Evolutionary conservation across 345 rosid species (phyloP).

Genomic region (Citrus glauca): DNA sequence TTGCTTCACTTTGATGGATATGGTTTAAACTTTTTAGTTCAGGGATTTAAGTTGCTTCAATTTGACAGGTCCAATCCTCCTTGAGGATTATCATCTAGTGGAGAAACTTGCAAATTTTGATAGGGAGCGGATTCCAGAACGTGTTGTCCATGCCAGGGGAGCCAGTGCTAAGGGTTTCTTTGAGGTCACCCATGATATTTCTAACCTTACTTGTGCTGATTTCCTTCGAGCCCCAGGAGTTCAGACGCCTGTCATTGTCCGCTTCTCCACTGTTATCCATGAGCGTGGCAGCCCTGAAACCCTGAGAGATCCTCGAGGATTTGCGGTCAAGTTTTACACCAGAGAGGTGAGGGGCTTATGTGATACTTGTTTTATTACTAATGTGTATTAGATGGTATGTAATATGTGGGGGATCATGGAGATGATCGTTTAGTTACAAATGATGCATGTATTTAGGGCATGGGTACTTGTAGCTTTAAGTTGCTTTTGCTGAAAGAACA

Average conservation of each 20-base stretch:
- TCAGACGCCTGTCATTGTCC: slow-evolving; percentile 93
- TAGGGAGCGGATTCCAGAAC: slow-evolving; percentile 94
- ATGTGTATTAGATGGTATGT: neutral
- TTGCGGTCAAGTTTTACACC: slow-evolving; percentile 96
- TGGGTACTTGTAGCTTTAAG: neutral
- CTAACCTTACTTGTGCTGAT: slow-evolving; percentile 80
- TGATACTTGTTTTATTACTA: neutral
- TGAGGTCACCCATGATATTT: slow-evolving; percentile 90
- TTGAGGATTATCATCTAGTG: slow-evolving; percentile 93
- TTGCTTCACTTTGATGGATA: neutral
- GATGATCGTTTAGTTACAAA: neutral
- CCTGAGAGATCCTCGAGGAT: slow-evolving; percentile 92
- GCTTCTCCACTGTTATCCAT: slow-evolving; percentile 96
- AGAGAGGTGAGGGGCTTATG: slow-evolving; percentile 62
- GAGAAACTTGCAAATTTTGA: slow-evolving; percentile 93
- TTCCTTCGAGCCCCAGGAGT: slow-evolving; percentile 91
- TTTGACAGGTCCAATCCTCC: slow-evolving; percentile 79
- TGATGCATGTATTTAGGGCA: neutral
- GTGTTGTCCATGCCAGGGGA: slow-evolving; percentile 98
- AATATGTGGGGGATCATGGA: neutral
- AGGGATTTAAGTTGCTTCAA: neutral
- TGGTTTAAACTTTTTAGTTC: neutral
- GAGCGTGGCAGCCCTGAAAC: slow-evolving; percentile 99
- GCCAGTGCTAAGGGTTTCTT: slow-evolving; percentile 99
- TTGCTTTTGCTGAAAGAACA: neutral